phyloP scores from a whole-genome alignment of 176 grass and related monocot genomes.

The Aegilops tauschii region DNA sequence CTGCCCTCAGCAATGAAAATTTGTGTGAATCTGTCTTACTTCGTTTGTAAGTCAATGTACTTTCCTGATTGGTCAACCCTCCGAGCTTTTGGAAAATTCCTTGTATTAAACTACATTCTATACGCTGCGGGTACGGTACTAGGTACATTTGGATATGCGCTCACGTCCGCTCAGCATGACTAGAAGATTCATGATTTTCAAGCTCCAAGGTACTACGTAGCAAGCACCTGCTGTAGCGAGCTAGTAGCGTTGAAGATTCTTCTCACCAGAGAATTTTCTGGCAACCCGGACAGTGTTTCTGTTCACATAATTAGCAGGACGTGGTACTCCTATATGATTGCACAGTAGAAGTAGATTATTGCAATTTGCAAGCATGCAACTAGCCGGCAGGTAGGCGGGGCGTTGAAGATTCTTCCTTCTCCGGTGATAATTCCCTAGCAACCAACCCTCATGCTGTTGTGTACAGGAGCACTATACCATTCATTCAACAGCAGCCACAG shows the following conservation, averaged over 20 bases:
- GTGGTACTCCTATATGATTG: neutral
- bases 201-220: neutral
- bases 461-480: neutral
- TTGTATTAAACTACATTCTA: neutral
- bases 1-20: neutral
- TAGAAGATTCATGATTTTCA: neutral
- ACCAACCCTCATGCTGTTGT: neutral
- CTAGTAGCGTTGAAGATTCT: neutral
- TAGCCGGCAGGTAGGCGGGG: neutral
- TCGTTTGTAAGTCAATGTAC: neutral
- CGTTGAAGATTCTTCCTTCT: neutral
- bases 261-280: neutral
- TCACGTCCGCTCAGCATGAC: neutral
- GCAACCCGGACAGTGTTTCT: neutral
- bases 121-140: neutral
- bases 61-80: neutral
- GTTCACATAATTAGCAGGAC: neutral
- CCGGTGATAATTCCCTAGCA: neutral
- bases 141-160: neutral
- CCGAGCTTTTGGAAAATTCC: neutral
- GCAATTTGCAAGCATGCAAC: neutral
- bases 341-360: neutral
- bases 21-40: neutral
- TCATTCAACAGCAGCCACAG: neutral
- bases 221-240: no score